These are phyloP conservation scores for Dissophora ornata DNA, from an alignment of 192 early-diverging fungal genomes.

Conservation along the genomic window DNA sequence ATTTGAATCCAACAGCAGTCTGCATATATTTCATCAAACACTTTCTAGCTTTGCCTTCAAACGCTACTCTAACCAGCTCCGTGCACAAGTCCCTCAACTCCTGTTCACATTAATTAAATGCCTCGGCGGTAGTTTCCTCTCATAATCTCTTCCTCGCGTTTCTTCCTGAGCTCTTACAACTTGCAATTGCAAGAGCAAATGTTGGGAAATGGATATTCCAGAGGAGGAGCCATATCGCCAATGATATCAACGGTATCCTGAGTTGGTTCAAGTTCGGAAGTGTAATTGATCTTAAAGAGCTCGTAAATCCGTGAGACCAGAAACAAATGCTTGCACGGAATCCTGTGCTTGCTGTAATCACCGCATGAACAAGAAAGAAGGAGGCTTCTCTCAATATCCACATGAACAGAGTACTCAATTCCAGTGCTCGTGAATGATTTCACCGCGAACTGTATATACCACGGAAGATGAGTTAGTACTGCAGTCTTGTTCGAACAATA, in stretches of 20 bases:
- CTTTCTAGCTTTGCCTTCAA: neutral
- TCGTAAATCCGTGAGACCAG: constrained; percentile 6
- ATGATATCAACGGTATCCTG: neutral
- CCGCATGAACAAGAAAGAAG: too few relatives aligned
- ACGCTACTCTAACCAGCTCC: neutral
- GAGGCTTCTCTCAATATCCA: too few relatives aligned
- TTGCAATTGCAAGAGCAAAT: neutral
- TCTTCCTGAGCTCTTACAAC: neutral
- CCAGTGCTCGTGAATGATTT: too few relatives aligned
- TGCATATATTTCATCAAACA: neutral
- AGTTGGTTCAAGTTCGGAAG: neutral
- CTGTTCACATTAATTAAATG: neutral
- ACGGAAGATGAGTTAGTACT: too few relatives aligned
- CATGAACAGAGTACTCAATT: too few relatives aligned
- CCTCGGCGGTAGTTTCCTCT: neutral
- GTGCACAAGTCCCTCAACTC: neutral
- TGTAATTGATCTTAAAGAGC: neutral
- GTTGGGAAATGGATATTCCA: neutral
- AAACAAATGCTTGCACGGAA: neutral
- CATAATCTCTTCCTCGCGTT: neutral
- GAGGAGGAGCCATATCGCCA: neutral
- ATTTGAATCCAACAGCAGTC: too few relatives aligned
- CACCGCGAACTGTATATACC: too few relatives aligned
- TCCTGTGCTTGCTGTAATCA: neutral
- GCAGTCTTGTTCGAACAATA: too few relatives aligned